Conservation (phyloP, 345 rosid genomes). For the Arabidopsis thaliana region DNA sequence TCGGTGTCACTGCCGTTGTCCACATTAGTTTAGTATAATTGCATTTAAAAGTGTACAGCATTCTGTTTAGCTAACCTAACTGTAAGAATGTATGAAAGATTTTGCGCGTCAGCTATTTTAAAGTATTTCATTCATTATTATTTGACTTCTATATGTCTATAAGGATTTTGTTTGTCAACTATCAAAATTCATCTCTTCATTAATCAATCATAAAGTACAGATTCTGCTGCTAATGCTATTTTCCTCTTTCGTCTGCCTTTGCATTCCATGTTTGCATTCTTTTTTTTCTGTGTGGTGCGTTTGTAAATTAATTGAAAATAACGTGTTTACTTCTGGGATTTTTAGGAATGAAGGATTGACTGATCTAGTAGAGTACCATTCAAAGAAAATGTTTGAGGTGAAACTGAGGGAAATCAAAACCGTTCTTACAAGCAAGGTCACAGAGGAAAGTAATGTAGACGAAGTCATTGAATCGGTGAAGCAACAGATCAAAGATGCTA, state of each 20-base stretch:
- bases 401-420: constrained; percentile 88
- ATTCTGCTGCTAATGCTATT: constrained; percentile 11
- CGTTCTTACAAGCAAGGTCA: constrained; percentile 77
- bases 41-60: constrained; percentile 4
- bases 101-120: neutral
- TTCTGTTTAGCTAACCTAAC: constrained; percentile 6
- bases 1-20: neutral
- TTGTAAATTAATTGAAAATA: neutral
- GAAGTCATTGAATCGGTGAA: constrained; percentile 88
- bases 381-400: constrained; percentile 90
- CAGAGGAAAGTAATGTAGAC: constrained; percentile 70
- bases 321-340: constrained; percentile 32
- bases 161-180: neutral
- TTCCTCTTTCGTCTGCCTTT: neutral
- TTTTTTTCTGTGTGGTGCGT: neutral
- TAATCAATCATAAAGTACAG: neutral
- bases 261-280: neutral
- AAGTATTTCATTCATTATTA: neutral
- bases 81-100: neutral
- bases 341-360: constrained; percentile 87
- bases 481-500: constrained; percentile 81
- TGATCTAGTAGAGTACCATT: constrained; percentile 89
- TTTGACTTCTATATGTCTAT: neutral
- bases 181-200: neutral
- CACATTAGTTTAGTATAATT: neutral